Evolutionary conservation across 2,329 filamentous ascomycete genomes (phyloP).

Genomic region (Trichoderma citrinoviride): DNA sequence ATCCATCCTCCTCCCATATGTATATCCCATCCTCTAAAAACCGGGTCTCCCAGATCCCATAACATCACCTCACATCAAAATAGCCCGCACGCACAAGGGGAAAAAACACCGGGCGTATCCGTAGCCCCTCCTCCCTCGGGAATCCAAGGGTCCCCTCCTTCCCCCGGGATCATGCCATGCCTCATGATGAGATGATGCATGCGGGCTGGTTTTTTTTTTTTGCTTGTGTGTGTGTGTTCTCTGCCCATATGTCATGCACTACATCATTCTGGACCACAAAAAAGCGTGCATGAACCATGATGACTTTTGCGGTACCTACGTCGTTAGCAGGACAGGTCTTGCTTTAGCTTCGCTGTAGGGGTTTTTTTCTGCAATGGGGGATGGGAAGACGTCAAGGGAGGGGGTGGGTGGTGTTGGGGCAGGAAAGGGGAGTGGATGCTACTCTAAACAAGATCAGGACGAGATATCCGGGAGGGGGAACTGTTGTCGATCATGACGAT

Average conservation of each 20-base stretch:
- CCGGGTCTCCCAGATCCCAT: neutral
- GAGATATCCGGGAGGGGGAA: neutral
- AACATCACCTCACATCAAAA: neutral
- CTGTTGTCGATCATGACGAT: constrained; percentile 1
- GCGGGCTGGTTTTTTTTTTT: no score
- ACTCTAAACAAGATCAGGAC: neutral
- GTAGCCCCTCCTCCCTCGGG: neutral
- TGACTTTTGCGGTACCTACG: neutral
- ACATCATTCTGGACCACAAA: neutral
- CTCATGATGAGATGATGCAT: constrained; percentile 18
- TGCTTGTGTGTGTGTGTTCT: neutral
- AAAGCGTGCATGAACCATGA: constrained; percentile 10
- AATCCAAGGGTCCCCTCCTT: neutral
- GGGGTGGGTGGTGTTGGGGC: constrained; percentile 2
- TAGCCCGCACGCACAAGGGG: no score
- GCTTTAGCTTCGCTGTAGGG: constrained; percentile 16
- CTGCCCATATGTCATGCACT: neutral
- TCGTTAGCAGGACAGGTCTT: constrained; percentile 6
- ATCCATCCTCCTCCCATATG: no score
- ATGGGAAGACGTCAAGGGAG: neutral
- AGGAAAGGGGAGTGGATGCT: neutral
- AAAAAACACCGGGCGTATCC: neutral
- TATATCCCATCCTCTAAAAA: neutral
- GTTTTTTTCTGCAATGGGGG: neutral
- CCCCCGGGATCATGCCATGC: neutral